Evolutionary conservation across 495 filamentous ascomycete species (phyloP).

Genomic region (Penicillium subrubescens): DNA sequence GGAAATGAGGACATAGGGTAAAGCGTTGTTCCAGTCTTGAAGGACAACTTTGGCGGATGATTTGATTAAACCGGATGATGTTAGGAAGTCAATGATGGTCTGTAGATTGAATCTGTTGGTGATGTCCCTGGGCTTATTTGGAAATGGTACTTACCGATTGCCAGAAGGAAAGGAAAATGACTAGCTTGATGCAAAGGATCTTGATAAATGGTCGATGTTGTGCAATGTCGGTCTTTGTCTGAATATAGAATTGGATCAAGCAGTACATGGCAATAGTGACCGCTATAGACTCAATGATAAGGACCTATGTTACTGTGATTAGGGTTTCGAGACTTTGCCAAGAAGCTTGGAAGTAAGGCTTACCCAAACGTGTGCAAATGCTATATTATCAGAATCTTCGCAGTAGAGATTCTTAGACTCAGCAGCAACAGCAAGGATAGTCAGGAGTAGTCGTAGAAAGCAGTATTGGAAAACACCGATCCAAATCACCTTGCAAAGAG

Average conservation of each 20-base stretch:
- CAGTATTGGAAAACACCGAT: conserved; percentile 88
- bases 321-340: conserved; percentile 30
- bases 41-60: conserved; percentile 58
- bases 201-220: conserved; percentile 69
- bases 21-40: conserved; percentile 70
- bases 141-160: conserved; percentile 48
- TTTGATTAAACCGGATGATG: conserved; percentile 54
- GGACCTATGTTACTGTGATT: conserved; percentile 62
- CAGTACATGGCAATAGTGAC: conserved; percentile 91
- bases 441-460: conserved; percentile 82
- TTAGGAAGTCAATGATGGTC: conserved; percentile 60
- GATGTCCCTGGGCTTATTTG: not conserved
- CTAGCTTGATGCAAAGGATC: conserved; percentile 72
- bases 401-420: conserved; percentile 74
- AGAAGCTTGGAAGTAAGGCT: conserved; percentile 33
- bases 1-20: conserved; percentile 69
- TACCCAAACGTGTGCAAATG: conserved; percentile 86
- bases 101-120: not conserved
- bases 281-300: conserved; percentile 68
- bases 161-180: conserved; percentile 82
- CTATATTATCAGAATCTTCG: conserved; percentile 72
- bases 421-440: conserved; percentile 73
- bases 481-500: conserved; percentile 68
- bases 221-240: conserved; percentile 58
- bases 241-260: conserved; percentile 85